Percentiles rank a stretch among this genome's conserved stretches.
These are phyloP conservation scores for Curvularia spicifera DNA, from an alignment of 2,329 filamentous ascomycete genomes.

Conservation along the genomic window DNA sequence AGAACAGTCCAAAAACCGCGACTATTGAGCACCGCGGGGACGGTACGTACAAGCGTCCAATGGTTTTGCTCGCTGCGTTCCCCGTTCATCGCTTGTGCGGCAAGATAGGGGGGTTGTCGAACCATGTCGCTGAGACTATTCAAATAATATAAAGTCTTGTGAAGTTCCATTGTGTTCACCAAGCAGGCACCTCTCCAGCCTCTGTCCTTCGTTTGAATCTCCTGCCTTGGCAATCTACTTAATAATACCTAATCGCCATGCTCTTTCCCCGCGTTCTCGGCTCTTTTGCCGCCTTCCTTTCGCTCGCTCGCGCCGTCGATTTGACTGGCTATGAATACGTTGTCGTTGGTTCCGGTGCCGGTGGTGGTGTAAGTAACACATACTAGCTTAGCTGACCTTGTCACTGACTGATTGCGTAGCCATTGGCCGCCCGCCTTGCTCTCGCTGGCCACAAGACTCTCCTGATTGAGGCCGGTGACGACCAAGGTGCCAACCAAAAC, in stretches of 20 bases:
- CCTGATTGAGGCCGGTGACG: constrained; percentile 67
- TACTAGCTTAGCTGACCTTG: neutral
- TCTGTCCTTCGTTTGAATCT: constrained; percentile 22
- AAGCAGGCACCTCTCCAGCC: constrained; percentile 23
- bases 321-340: constrained; percentile 64
- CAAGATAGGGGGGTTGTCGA: constrained; percentile 8
- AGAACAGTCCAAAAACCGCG: constrained; percentile 20
- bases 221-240: constrained; percentile 1
- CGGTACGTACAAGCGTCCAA: constrained; percentile 4
- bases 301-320: constrained; percentile 36
- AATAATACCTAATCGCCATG: constrained; percentile 26
- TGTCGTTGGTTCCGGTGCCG: constrained; percentile 61
- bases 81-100: neutral
- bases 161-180: constrained; percentile 1
- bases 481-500: constrained; percentile 59
- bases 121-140: neutral
- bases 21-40: constrained; percentile 13
- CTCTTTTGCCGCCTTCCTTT: constrained; percentile 28
- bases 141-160: constrained; percentile 14
- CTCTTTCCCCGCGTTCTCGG: constrained; percentile 30
- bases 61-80: constrained; percentile 8
- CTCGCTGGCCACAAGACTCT: constrained; percentile 65
- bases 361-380: constrained; percentile 28
- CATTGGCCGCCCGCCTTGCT: constrained; percentile 61
- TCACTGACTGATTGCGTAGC: constrained; percentile 13